These are phyloP conservation scores for Acrocalymma vagum DNA, from an alignment of 2,329 filamentous ascomycete species.

Conservation along the genomic window DNA sequence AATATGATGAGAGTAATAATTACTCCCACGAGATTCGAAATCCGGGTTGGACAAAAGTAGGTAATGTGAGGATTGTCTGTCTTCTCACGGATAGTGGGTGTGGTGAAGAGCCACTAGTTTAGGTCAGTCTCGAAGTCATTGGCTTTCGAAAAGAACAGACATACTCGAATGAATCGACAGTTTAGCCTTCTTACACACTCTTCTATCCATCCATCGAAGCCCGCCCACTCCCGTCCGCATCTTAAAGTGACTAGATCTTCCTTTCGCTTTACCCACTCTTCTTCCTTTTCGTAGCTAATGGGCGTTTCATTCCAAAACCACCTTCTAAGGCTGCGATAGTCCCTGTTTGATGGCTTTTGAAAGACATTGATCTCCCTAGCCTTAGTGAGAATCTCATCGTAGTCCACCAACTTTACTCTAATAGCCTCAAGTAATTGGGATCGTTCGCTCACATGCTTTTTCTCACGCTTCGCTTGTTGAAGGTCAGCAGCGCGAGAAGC, in stretches of 20 bases:
- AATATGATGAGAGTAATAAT: constrained; percentile 50
- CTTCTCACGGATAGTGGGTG: constrained; percentile 39
- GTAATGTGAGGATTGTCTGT: constrained; percentile 28
- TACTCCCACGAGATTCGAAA: constrained; percentile 43
- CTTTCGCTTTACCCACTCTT: constrained; percentile 36
- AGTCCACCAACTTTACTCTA: constrained; percentile 22
- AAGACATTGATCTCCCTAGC: constrained; percentile 40
- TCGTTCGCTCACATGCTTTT: constrained; percentile 12
- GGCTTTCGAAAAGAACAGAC: constrained; percentile 9
- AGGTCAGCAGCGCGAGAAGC: constrained; percentile 2
- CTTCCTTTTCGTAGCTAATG: constrained; percentile 26
- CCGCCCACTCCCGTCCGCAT: constrained; percentile 43
- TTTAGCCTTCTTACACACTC: constrained; percentile 24
- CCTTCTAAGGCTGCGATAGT: constrained; percentile 39
- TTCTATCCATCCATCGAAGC: constrained; percentile 47
- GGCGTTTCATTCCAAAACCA: constrained; percentile 43
- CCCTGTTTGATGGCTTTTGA: constrained; percentile 40
- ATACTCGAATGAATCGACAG: constrained; percentile 33
- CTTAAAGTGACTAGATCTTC: constrained; percentile 48
- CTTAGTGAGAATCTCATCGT: constrained; percentile 44
- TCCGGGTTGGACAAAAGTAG: constrained; percentile 41
- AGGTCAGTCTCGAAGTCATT: not conserved
- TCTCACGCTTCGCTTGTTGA: constrained; percentile 12
- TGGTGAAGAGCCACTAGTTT: constrained; percentile 40
- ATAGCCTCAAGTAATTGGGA: constrained; percentile 15